Evolutionary conservation across 2,329 filamentous ascomycete species (phyloP).

Genomic region (Fusarium xylarioides): DNA sequence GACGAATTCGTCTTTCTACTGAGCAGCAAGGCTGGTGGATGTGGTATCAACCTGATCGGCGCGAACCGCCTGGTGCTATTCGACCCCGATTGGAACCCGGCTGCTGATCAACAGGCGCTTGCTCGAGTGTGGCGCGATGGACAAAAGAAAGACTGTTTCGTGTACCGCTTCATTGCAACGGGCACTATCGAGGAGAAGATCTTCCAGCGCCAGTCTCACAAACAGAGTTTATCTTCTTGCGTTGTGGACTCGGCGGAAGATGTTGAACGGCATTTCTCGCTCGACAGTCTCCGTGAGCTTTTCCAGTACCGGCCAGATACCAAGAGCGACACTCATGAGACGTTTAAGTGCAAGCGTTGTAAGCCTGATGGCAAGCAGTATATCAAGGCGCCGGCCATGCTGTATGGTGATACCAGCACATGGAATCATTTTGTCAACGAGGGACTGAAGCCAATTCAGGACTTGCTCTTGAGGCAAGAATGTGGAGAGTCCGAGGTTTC

Average conservation of each 20-base stretch:
- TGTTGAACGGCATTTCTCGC: slow-evolving; percentile 93
- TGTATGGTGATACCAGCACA: slow-evolving; percentile 98
- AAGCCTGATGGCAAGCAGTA: slow-evolving; percentile 86
- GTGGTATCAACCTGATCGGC: slow-evolving; percentile 93
- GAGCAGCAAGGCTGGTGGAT: slow-evolving; percentile 95
- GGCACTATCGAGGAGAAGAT: slow-evolving; percentile 99
- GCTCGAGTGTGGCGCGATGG: slow-evolving; percentile 98
- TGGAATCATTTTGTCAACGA: slow-evolving; percentile 98
- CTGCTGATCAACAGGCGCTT: slow-evolving; percentile 94
- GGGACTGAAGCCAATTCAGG: slow-evolving; percentile 83
- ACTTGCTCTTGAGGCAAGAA: slow-evolving; percentile 89
- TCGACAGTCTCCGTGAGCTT: slow-evolving; percentile 89
- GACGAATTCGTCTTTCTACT: slow-evolving; percentile 94
- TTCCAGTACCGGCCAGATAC: slow-evolving; percentile 92
- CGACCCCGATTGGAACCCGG: slow-evolving; percentile 98
- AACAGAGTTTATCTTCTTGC: slow-evolving; percentile 94
- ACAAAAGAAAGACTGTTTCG: slow-evolving; percentile 99
- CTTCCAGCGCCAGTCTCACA: slow-evolving; percentile 97
- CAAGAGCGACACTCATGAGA: slow-evolving; percentile 94
- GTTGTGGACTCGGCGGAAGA: slow-evolving; percentile 97
- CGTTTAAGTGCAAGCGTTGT: slow-evolving; percentile 97
- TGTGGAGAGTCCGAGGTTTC: slow-evolving; percentile 81
- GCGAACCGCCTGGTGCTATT: slow-evolving; percentile 95
- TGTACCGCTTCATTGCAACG: slow-evolving; percentile 98
- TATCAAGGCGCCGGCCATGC: slow-evolving; percentile 91